These are phyloP conservation scores for Fraxinus angustifolia DNA, from an alignment of 305 asterid species.

Conservation along the genomic window DNA sequence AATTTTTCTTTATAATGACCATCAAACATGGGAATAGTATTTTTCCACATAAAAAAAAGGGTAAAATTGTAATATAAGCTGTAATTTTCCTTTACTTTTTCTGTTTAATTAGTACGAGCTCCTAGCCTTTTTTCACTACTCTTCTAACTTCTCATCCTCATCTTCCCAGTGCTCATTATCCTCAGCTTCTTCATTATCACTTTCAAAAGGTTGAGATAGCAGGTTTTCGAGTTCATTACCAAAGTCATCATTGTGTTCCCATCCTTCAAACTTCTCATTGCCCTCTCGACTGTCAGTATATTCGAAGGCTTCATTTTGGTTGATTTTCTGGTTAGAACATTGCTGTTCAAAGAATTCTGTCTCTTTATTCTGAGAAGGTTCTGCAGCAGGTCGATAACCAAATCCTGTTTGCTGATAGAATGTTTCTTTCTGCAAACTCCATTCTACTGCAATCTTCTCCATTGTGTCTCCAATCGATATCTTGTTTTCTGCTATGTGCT, in stretches of 20 bases:
- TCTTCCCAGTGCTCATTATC: slow-evolving; percentile 13
- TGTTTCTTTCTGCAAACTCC: slow-evolving; percentile 57
- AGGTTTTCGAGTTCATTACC: slow-evolving; percentile 54
- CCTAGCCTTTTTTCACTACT: not conserved
- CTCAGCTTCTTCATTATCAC: slow-evolving; percentile 28
- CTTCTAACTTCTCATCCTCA: not conserved
- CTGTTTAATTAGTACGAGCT: not conserved
- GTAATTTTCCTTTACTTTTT: no score
- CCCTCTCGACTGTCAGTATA: slow-evolving; percentile 5
- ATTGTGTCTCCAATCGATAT: slow-evolving; percentile 56
- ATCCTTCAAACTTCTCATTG: slow-evolving; percentile 22
- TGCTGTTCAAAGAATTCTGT: slow-evolving; percentile 9
- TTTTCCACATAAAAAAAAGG: no score
- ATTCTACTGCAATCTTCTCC: slow-evolving; percentile 52
- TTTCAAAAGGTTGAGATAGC: slow-evolving; percentile 28
- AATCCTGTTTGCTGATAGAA: slow-evolving; percentile 53
- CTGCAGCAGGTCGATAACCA: slow-evolving; percentile 16
- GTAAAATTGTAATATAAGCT: no score
- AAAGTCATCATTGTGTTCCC: slow-evolving; percentile 35
- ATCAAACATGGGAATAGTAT: no score
- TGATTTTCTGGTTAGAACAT: slow-evolving; percentile 15
- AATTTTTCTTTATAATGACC: no score
- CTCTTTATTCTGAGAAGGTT: slow-evolving; percentile 20
- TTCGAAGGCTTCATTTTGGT: slow-evolving; percentile 20
- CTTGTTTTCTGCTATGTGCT: slow-evolving; percentile 59